Evolutionary conservation across 768 basidiomycete genomes (phyloP).

Genomic region (Lactifluus piperatus): DNA sequence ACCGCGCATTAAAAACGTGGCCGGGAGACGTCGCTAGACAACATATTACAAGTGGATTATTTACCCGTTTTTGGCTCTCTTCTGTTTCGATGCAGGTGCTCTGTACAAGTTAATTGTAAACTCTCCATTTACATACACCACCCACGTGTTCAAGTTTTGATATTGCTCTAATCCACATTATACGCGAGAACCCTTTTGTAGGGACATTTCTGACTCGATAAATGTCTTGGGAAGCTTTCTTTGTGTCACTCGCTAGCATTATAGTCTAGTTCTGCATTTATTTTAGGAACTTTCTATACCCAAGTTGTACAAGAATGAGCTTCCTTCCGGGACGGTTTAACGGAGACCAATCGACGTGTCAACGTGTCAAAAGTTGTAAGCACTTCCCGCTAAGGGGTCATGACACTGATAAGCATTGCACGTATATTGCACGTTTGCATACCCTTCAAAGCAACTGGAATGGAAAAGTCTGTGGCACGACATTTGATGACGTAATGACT

Average conservation of each 20-base stretch:
- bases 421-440: too few relatives aligned
- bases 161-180: conserved; percentile 3
- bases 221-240: neutral
- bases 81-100: neutral
- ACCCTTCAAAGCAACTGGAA: too few relatives aligned
- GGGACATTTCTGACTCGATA: neutral
- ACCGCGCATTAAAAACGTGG: conserved; percentile 41
- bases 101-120: neutral
- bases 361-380: too few relatives aligned
- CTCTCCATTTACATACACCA: neutral
- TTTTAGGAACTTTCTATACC: conserved; percentile 1
- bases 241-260: neutral
- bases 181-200: neutral
- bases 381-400: too few relatives aligned
- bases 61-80: neutral
- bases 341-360: too few relatives aligned
- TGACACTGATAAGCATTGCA: too few relatives aligned
- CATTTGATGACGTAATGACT: too few relatives aligned
- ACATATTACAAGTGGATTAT: neutral
- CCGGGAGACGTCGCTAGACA: conserved; percentile 40
- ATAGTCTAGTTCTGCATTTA: neutral
- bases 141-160: conserved; percentile 4
- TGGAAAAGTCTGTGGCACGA: neutral
- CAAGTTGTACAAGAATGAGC: neutral
- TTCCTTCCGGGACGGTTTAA: too few relatives aligned